Conservation (phyloP, 306 rosid species). For the Dryas alaskensis region DNA sequence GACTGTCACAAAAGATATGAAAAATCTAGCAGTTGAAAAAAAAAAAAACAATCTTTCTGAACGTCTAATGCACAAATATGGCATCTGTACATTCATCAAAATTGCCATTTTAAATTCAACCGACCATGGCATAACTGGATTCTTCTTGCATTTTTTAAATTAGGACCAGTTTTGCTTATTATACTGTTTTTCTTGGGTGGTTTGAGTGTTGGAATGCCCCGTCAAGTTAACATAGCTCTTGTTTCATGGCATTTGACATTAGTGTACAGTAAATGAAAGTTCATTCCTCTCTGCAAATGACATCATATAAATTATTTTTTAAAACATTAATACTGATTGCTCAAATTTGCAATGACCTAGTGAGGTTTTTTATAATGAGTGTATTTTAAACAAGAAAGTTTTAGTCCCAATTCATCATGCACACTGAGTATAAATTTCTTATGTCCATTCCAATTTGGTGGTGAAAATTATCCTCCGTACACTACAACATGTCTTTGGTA, state of each 20-base stretch:
- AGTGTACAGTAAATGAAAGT: neutral
- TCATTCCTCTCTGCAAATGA: neutral
- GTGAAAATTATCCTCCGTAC: neutral
- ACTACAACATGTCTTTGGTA: too few relatives aligned
- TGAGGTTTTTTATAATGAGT: neutral
- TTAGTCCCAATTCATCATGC: neutral
- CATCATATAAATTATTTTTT: neutral
- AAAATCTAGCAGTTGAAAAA: neutral
- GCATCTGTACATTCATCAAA: neutral
- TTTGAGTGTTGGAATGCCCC: neutral
- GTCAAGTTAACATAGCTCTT: neutral
- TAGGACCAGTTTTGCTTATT: neutral
- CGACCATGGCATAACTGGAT: neutral
- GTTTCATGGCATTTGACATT: neutral
- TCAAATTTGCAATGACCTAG: neutral
- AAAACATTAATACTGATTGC: too few relatives aligned
- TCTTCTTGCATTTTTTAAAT: neutral
- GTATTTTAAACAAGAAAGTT: neutral
- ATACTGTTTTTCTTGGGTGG: neutral
- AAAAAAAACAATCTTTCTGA: neutral
- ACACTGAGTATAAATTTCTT: too few relatives aligned
- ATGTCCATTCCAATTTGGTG: neutral
- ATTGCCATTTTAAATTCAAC: neutral
- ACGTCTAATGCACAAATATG: neutral
- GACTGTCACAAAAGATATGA: neutral